Evolutionary conservation across 441 rosid species (phyloP).

Genomic region (Erodium chrysanthum): DNA sequence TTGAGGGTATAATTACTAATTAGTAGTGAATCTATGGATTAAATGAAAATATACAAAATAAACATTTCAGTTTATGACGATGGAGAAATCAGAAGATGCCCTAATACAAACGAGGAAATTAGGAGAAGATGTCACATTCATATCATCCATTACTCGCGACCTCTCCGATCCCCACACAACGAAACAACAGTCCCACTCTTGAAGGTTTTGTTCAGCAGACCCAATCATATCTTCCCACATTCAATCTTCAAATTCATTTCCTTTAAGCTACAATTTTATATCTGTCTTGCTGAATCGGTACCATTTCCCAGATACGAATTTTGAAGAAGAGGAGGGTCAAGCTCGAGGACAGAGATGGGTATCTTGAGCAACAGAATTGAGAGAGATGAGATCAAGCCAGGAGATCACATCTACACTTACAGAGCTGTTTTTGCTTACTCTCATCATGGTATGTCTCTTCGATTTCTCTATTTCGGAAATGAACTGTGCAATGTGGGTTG

Average conservation of each 20-base stretch:
- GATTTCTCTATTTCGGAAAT: neutral
- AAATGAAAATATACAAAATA: no score
- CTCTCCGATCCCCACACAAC: neutral
- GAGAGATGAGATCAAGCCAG: constrained; percentile 61
- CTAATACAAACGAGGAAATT: no score
- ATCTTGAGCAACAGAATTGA: constrained; percentile 69
- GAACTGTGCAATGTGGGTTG: neutral
- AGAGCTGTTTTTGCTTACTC: constrained; percentile 88
- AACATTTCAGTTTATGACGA: no score
- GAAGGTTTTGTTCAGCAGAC: neutral
- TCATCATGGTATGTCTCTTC: constrained; percentile 58
- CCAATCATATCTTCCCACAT: neutral
- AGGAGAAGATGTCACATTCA: no score
- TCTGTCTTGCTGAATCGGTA: neutral
- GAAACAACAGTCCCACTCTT: neutral
- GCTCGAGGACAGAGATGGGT: constrained; percentile 43
- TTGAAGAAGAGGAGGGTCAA: neutral
- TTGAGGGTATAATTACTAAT: no score
- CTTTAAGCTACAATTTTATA: neutral
- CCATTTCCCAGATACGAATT: neutral
- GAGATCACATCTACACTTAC: constrained; percentile 94
- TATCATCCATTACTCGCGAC: no score
- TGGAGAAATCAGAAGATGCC: no score
- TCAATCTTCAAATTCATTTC: no score
- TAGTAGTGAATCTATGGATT: no score